These are phyloP conservation scores for Phylloporus sp. DNA, from an alignment of 768 basidiomycete genomes.

Conservation along the genomic window DNA sequence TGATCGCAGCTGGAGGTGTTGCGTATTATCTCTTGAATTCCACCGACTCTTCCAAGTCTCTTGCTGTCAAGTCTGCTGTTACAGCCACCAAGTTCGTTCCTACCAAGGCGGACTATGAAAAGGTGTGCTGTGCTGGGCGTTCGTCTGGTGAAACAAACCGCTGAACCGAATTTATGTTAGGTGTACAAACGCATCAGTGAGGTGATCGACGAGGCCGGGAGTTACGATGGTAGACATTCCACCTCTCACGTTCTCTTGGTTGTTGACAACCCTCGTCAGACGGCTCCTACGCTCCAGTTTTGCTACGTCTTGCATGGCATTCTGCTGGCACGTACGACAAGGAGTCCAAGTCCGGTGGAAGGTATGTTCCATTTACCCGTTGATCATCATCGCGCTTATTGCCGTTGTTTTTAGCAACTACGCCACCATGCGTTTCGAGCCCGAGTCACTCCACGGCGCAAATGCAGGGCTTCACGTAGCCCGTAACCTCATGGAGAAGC, in stretches of 20 bases:
- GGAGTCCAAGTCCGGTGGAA: constrained; percentile 71
- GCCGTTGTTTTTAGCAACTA: constrained; percentile 67
- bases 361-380: constrained; percentile 39
- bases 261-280: constrained; percentile 41
- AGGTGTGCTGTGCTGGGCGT: constrained; percentile 42
- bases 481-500: constrained; percentile 75
- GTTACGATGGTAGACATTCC: constrained; percentile 71
- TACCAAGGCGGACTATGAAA: constrained; percentile 83
- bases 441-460: constrained; percentile 80
- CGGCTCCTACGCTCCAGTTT: constrained; percentile 83
- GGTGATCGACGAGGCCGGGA: constrained; percentile 59
- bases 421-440: constrained; percentile 96
- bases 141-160: neutral
- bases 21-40: constrained; percentile 61
- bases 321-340: constrained; percentile 91
- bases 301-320: constrained; percentile 93
- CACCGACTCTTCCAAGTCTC: constrained; percentile 44
- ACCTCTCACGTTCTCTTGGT: neutral
- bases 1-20: constrained; percentile 54
- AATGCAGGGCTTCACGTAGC: constrained; percentile 83
- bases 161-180: constrained; percentile 31
- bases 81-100: constrained; percentile 68
- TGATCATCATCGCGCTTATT: neutral
- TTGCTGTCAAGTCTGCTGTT: constrained; percentile 55
- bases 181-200: constrained; percentile 91